Percentiles rank a stretch among this genome's conserved stretches.
Conservation (phyloP, 2,329 filamentous ascomycete genomes). For the Aspergillus brunneoviolaceus region DNA sequence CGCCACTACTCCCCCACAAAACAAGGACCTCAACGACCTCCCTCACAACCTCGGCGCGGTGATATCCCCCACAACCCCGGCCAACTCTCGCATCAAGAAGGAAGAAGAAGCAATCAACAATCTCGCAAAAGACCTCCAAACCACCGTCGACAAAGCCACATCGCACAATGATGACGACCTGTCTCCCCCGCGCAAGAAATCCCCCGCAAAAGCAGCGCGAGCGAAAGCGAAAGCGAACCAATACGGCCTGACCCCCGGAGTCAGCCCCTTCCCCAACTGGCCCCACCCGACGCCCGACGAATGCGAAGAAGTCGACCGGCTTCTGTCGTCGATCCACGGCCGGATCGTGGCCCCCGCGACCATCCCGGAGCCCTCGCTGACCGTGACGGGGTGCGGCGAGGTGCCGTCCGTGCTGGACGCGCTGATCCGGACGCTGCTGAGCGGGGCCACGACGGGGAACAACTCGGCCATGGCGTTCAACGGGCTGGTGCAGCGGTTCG, state of each 20-base stretch:
- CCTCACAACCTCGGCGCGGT: conserved; percentile 57
- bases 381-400: conserved; percentile 69
- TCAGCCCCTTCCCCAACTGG: conserved; percentile 66
- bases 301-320: conserved; percentile 65
- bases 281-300: conserved; percentile 64
- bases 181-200: neutral
- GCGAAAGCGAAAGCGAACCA: conserved; percentile 26
- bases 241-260: conserved; percentile 57
- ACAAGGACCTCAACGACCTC: conserved; percentile 44
- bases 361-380: conserved; percentile 68
- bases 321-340: conserved; percentile 67
- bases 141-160: conserved; percentile 22
- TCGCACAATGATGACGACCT: conserved; percentile 9
- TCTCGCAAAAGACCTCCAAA: conserved; percentile 15
- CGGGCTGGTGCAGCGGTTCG: conserved; percentile 64
- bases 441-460: conserved; percentile 58
- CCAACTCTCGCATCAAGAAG: conserved; percentile 1
- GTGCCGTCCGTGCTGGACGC: conserved; percentile 66
- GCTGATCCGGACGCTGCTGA: conserved; percentile 61
- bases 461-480: conserved; percentile 67
- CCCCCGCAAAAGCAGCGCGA: neutral
- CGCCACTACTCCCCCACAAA: neutral
- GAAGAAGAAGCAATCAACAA: neutral
- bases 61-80: neutral
- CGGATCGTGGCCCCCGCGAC: conserved; percentile 62